Evolutionary conservation across 108 stramenopile species (phyloP), one percentile per base, ranked within the genome.

Genomic region (Cyclotella baltica): DNA sequence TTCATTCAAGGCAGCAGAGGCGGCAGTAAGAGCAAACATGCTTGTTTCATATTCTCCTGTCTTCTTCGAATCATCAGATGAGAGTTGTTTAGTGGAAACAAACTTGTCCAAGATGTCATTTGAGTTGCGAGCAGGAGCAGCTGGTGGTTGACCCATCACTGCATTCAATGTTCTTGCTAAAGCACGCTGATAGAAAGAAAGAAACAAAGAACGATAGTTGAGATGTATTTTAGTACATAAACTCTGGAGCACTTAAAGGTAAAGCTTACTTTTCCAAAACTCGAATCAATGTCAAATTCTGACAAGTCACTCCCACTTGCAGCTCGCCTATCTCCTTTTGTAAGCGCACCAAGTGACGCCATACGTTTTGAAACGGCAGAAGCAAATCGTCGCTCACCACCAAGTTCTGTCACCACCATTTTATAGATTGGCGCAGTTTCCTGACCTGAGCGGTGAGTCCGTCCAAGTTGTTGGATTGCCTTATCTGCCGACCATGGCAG

Each of bases 371-470:
- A 81, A 15, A 96, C 95, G 2, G 93, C 89, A 13, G 91, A 78
- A 3, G 90, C 89, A 78, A 96, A 96, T 8, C 93, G 85, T 15
- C 77, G 80, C 53, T 96, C 95, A 23, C 93, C 95, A 29, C 93
- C 93, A 0, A 92, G 59, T 27, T 89, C 84, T 15, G 85, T 89
- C 20, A 89, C 85, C 10, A 88, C 77, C 59, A 91, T 62, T 62
- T 86, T 79, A 76, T 90, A 93, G n/a, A 86, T 72, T 33, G 92
- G 92, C 0, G 87, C 92, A 18, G 75, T 66, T 22, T 33, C 53
- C 72, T 91, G 89, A n/a, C 84, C 89, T 61, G 90, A 77, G 22
- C 96, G 83, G 78, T 96, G 96, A n/a, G 88, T 72, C 28, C 96
- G 72, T 5, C 96, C 96, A 27, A 96, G 76, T 59, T 96, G 96